Evolutionary conservation across 1,284 basidiomycete genomes (phyloP).

Genomic region (Marasmius sp.): DNA sequence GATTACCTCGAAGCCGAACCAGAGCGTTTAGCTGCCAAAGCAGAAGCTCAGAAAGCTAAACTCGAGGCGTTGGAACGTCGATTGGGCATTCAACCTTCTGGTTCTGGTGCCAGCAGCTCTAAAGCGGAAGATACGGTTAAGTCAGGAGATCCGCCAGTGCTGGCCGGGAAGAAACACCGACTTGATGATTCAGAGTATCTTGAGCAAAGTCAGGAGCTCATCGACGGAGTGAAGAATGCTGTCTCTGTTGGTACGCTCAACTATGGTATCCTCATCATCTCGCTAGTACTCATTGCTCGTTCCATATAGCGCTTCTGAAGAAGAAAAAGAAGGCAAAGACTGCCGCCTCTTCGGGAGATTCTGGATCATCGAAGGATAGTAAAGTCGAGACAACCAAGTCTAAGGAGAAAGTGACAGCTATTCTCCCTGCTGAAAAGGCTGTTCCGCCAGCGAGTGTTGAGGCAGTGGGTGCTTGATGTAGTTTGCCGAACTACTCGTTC

Average conservation of each 20-base stretch:
- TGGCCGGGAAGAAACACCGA: conserved; percentile 80
- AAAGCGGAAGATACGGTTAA: conserved; percentile 27
- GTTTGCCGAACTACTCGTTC: not conserved
- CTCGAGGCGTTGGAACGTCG: conserved; percentile 83
- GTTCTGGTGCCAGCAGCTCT: conserved; percentile 14
- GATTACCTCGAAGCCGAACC: conserved; percentile 88
- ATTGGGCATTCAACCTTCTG: conserved; percentile 61
- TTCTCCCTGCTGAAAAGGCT: conserved; percentile 13
- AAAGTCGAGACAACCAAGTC: conserved; percentile 13
- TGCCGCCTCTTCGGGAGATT: conserved; percentile 26
- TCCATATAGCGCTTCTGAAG: conserved; percentile 63
- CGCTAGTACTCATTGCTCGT: conserved; percentile 3
- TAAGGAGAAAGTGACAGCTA: not conserved
- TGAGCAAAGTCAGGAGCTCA: conserved; percentile 90
- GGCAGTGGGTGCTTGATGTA: conserved; percentile 32
- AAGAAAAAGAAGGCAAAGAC: conserved; percentile 84
- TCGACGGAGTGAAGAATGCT: conserved; percentile 90
- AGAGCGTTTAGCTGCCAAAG: conserved; percentile 76
- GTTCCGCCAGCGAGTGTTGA: conserved; percentile 23
- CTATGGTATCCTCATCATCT: not conserved
- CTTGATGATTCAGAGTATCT: conserved; percentile 93
- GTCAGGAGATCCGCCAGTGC: conserved; percentile 46
- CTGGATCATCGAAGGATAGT: conserved; percentile 8
- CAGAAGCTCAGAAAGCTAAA: conserved; percentile 82
- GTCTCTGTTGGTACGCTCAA: conserved; percentile 69